Base-by-base conservation (phyloP, 345 rosid species). In the Hevea brasiliensis region DNA sequence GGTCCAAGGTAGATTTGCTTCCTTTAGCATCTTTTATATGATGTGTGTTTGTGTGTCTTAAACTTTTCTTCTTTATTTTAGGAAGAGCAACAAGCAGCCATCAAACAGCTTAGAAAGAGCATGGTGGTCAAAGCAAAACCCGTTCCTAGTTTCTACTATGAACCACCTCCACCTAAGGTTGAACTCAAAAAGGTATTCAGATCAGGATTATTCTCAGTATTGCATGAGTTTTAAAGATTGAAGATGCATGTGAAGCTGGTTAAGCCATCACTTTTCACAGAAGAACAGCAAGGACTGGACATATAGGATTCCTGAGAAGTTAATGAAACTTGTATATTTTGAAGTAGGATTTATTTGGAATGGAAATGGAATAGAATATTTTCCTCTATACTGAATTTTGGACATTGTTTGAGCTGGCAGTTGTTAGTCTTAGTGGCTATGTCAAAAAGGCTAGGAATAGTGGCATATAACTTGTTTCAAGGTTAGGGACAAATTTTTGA, bases 11-110 rank as follows among this genome's bases (percentile, higher is more conserved):
- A 76, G 48, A 70, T 15, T n/a, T 67, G 6, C 50, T 72, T 45
- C 5, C 35, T 71, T 6, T 0, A 23, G 40, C 61, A 14, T 68
- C 40, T 23, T 32, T 32, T 54, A 32, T 48, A 2, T 12, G 14
- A 1, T 12, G 10, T 69, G 48, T 69, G 20, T 44, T 8, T 21
- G 29, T 21, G 21, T 27, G 13, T 9, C 3, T 5, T 32, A 32
- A 12, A 24, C 47, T 54, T 44, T 27, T 23, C 48, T 54, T 17
- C 10, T 58, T 65, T 32, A 15, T 59, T 86, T n/a, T 70, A 92
- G 99, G 99, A 93, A 85, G 99, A 96, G 85, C 93, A 89, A 87
- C 97, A 93, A 67, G 97, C 98, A 35, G 97, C 90, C 18, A 83
- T 96, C 67, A 91, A 87, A 81, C 94, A 90, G 81, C 93, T 96